These are phyloP conservation scores for Podila epicladia DNA, from an alignment of 192 early-diverging fungal genomes.

Conservation along the genomic window DNA sequence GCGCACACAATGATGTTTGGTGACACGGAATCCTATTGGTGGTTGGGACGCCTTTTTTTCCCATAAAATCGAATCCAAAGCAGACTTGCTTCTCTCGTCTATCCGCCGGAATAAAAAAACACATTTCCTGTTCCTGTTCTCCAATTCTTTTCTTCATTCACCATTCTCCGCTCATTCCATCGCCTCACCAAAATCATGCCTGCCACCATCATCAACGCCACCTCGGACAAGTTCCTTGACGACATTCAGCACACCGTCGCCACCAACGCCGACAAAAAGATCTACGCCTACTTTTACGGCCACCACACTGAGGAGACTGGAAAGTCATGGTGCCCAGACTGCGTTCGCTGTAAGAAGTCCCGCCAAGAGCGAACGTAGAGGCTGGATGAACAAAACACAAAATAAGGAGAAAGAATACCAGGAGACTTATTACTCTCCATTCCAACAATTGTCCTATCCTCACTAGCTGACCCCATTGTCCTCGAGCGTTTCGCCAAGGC, in stretches of 20 bases:
- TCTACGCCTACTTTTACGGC: conserved; percentile 42
- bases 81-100: not conserved
- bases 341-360: conserved; percentile 24
- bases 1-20: too few relatives aligned
- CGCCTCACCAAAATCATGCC: conserved; percentile 21
- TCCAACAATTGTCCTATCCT: not conserved
- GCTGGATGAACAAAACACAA: not conserved
- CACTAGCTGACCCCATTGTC: conserved; percentile 28
- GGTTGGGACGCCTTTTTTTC: too few relatives aligned
- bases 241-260: conserved; percentile 25
- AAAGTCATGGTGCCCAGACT: conserved; percentile 61
- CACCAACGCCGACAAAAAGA: conserved; percentile 31
- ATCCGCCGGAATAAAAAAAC: not conserved
- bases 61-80: not conserved
- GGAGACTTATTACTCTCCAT: too few relatives aligned
- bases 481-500: conserved; percentile 26
- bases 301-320: conserved; percentile 42
- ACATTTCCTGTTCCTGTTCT: conserved; percentile 1
- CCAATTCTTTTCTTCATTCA: not conserved
- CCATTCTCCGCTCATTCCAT: not conserved
- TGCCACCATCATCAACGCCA: conserved; percentile 26
- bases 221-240: conserved; percentile 20
- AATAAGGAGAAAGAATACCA: not conserved
- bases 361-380: not conserved
- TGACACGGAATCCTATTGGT: too few relatives aligned